Percentiles rank a stretch among this genome's conserved stretches.
These are phyloP conservation scores for Gracilaria gracilis DNA, from an alignment of 23 red algal species.

Conservation along the genomic window DNA sequence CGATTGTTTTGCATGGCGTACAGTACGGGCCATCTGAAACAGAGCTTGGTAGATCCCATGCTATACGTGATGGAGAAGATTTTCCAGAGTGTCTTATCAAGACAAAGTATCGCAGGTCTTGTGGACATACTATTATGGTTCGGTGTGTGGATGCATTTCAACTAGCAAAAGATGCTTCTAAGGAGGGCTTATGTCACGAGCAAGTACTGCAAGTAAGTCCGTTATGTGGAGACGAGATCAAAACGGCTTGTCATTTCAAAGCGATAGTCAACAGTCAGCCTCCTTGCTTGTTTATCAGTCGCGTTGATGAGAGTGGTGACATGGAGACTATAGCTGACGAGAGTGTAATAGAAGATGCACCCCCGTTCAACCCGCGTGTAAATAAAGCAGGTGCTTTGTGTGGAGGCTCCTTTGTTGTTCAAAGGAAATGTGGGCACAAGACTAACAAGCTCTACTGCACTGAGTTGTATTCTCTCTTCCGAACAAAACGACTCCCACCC, in stretches of 20 bases:
- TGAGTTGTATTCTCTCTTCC: slow-evolving; percentile 26
- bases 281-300: slow-evolving; percentile 17
- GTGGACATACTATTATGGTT: slow-evolving; percentile 51
- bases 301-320: background rate
- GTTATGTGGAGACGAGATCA: slow-evolving; percentile 62
- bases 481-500: slow-evolving; percentile 31
- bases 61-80: background rate
- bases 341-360: background rate
- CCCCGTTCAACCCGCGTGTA: background rate
- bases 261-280: background rate
- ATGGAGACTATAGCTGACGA: slow-evolving; percentile 43
- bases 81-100: slow-evolving; percentile 39
- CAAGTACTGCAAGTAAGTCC: slow-evolving; percentile 33
- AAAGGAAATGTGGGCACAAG: slow-evolving; percentile 51
- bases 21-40: slow-evolving; percentile 61
- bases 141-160: slow-evolving; percentile 51
- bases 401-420: slow-evolving; percentile 14
- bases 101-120: slow-evolving; percentile 40
- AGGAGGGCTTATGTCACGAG: slow-evolving; percentile 38
- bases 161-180: background rate
- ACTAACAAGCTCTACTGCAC: slow-evolving; percentile 9
- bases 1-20: slow-evolving; percentile 27
- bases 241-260: slow-evolving; percentile 21
- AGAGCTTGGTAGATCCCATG: background rate
- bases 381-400: slow-evolving; percentile 43